Conservation (phyloP, 2,329 filamentous ascomycete species). For the Elsinoe perseae region DNA sequence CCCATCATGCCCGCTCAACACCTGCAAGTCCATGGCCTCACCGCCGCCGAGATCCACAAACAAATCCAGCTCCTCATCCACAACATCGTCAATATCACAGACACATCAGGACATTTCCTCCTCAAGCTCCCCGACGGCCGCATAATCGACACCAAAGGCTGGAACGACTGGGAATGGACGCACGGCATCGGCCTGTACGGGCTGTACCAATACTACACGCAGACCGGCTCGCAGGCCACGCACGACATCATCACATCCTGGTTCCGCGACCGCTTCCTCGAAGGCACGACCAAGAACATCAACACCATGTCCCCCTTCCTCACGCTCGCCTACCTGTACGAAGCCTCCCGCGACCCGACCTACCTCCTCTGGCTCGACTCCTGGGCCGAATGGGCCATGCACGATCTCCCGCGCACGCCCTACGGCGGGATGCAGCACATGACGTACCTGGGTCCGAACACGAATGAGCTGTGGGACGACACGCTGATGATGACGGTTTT, state of each 20-base stretch:
- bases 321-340: slow-evolving; percentile 68
- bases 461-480: slow-evolving; percentile 74
- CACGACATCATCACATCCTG: slow-evolving; percentile 63
- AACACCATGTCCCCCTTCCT: slow-evolving; percentile 72
- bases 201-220: slow-evolving; percentile 71
- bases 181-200: slow-evolving; percentile 65
- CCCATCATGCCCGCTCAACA: slow-evolving; percentile 31
- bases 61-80: slow-evolving; percentile 60
- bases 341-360: slow-evolving; percentile 58
- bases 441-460: slow-evolving; percentile 63
- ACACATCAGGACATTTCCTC: slow-evolving; percentile 66
- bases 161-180: slow-evolving; percentile 64
- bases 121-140: slow-evolving; percentile 63
- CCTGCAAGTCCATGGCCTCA: slow-evolving; percentile 34
- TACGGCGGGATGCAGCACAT: slow-evolving; percentile 69
- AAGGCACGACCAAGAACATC: slow-evolving; percentile 71
- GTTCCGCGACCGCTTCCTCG: slow-evolving; percentile 61
- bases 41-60: slow-evolving; percentile 40
- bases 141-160: slow-evolving; percentile 76
- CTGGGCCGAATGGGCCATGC: slow-evolving; percentile 78
- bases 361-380: slow-evolving; percentile 71
- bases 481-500: slow-evolving; percentile 84
- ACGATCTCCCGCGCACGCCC: slow-evolving; percentile 63
- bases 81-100: slow-evolving; percentile 69
- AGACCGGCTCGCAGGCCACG: slow-evolving; percentile 55